A percentile compares a stretch with the other conserved stretches of the same genome.
phyloP scores from a whole-genome alignment of 352 stramenopile species.

The Pythium vanterpoolii region DNA sequence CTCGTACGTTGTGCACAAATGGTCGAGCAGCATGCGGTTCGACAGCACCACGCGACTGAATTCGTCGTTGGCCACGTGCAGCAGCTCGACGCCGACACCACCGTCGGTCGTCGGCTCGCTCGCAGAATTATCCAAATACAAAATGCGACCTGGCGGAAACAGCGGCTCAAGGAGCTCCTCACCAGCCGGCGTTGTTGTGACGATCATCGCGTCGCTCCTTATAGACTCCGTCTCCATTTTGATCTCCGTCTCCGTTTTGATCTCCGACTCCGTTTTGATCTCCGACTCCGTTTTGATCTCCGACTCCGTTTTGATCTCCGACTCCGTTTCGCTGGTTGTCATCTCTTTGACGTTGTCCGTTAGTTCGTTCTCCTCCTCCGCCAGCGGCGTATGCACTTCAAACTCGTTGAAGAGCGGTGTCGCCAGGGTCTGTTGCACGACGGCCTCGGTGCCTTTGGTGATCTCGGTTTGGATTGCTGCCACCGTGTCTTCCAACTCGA shows the following conservation, averaged over 20 bases:
- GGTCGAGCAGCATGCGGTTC: slow-evolving; percentile 81
- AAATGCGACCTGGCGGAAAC: slow-evolving; percentile 64
- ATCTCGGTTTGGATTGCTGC: slow-evolving; percentile 38
- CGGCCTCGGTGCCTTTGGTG: slow-evolving; percentile 16
- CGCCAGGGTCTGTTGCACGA: slow-evolving; percentile 12
- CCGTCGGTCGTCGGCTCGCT: background rate
- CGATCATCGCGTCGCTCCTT: background rate
- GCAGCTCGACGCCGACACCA: slow-evolving; percentile 42
- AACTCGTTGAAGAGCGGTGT: slow-evolving; percentile 5
- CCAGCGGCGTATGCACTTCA: background rate
- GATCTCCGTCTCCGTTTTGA: background rate
- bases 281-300: background rate
- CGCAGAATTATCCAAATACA: slow-evolving; percentile 52
- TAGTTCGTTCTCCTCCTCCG: background rate
- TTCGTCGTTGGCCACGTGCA: slow-evolving; percentile 60
- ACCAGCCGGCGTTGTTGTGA: too few species aligned
- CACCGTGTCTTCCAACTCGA: slow-evolving; percentile 45
- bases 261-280: background rate
- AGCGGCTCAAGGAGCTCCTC: slow-evolving; percentile 48
- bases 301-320: background rate
- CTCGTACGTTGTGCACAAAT: slow-evolving; percentile 85
- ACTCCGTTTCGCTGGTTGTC: background rate
- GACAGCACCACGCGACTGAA: slow-evolving; percentile 76
- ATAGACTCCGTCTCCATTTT: background rate
- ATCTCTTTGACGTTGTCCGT: background rate